phyloP scores from a whole-genome alignment of 1,284 basidiomycete genomes.

The Ustilago trichophora region DNA sequence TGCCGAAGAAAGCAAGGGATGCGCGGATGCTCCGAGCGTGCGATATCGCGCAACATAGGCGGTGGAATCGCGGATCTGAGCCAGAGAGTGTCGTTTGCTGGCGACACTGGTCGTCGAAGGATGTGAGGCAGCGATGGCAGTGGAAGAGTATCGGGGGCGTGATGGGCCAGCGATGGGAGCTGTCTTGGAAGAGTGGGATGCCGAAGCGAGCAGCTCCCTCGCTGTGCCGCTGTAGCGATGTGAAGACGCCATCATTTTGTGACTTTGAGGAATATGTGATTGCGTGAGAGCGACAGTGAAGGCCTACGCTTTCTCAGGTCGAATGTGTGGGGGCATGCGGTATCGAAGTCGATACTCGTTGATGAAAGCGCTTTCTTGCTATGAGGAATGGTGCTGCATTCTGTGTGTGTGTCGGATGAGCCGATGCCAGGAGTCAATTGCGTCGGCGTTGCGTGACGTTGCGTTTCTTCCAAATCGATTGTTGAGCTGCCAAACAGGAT shows the following conservation, averaged over 20 bases:
- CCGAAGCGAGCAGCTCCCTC: conserved; percentile 27
- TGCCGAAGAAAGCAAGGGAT: conserved; percentile 32
- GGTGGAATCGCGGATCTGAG: conserved; percentile 40
- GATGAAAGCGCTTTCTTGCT: neutral
- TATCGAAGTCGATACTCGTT: neutral
- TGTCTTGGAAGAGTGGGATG: conserved; percentile 1
- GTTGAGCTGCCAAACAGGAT: neutral
- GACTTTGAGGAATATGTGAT: neutral
- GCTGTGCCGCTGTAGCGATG: conserved; percentile 26
- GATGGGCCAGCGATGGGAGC: conserved; percentile 23
- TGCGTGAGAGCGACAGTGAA: no score
- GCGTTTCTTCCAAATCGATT: no score
- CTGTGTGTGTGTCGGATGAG: neutral
- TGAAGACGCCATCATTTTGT: conserved; percentile 15
- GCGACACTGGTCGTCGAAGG: conserved; percentile 9
- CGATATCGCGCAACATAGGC: conserved; percentile 43
- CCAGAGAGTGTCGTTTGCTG: conserved; percentile 20
- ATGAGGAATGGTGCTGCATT: conserved; percentile 10
- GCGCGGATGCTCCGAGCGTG: conserved; percentile 30
- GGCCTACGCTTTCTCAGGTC: no score
- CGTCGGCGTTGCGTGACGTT: no score
- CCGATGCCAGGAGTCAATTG: neutral
- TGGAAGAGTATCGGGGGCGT: conserved; percentile 29
- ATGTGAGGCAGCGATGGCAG: conserved; percentile 14
- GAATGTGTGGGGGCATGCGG: no score